These are phyloP conservation scores for Solanum commersonii DNA, from an alignment of 257 asterid genomes.

Conservation along the genomic window DNA sequence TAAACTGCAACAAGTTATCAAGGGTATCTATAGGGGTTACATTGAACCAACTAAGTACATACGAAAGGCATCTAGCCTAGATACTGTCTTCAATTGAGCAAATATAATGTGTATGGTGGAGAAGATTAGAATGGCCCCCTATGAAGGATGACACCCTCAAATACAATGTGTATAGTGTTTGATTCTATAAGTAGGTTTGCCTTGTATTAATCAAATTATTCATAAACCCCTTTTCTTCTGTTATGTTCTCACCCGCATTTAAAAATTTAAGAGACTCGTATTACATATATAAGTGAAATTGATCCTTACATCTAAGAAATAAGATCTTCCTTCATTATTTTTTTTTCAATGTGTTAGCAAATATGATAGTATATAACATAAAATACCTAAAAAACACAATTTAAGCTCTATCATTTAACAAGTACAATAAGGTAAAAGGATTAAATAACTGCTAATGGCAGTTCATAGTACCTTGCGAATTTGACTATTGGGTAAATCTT, in stretches of 20 bases:
- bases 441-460: neutral
- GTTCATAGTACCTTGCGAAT: constrained; percentile 69
- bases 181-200: neutral
- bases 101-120: neutral
- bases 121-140: neutral
- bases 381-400: neutral
- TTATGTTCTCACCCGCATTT: neutral
- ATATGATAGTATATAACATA: neutral
- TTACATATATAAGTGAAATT: neutral
- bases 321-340: neutral
- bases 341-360: neutral
- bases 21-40: neutral
- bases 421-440: neutral
- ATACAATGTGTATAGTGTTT: neutral
- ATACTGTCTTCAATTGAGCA: neutral
- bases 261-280: neutral
- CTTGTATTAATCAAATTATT: neutral
- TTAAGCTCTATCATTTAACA: neutral
- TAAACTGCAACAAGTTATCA: neutral
- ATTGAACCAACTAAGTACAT: neutral
- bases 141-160: neutral
- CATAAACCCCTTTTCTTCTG: neutral
- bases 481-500: constrained; percentile 85
- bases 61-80: neutral
- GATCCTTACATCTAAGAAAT: neutral